These are phyloP conservation scores for Drechslerella dactyloides DNA, from an alignment of 2,329 filamentous ascomycete genomes.

Conservation along the genomic window DNA sequence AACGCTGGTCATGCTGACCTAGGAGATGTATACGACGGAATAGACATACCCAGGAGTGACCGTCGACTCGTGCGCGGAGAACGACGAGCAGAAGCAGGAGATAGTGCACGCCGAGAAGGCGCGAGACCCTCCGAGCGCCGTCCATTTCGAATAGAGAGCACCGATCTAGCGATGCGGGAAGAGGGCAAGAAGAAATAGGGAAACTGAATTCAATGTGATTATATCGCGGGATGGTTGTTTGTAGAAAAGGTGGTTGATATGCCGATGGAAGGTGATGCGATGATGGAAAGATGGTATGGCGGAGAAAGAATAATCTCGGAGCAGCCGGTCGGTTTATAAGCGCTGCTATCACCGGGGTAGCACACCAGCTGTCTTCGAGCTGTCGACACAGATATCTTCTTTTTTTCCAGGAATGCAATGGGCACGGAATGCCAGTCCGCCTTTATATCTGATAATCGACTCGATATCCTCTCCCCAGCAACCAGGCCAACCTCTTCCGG, in stretches of 20 bases:
- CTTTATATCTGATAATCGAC: not conserved
- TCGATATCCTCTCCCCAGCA: not conserved
- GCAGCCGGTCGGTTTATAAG: not conserved
- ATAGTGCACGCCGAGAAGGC: slow-evolving; percentile 37
- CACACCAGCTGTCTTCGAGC: not conserved
- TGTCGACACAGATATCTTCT: not conserved
- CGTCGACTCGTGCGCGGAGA: slow-evolving; percentile 31
- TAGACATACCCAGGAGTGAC: slow-evolving; percentile 31
- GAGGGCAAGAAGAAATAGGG: not conserved
- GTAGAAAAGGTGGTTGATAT: too few relatives aligned
- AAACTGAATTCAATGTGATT: too few relatives aligned
- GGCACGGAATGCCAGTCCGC: not conserved
- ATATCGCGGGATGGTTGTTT: too few relatives aligned
- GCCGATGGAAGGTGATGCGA: not conserved
- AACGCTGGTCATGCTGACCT: not conserved
- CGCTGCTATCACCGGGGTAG: not conserved
- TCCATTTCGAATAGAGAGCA: slow-evolving; percentile 22
- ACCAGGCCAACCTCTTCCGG: not conserved
- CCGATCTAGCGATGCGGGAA: not conserved
- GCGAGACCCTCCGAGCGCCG: slow-evolving; percentile 12
- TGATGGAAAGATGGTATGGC: not conserved
- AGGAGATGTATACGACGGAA: not conserved
- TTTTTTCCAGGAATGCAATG: not conserved
- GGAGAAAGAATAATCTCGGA: not conserved
- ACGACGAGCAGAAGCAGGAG: slow-evolving; percentile 20